Base-by-base conservation (phyloP, 2,329 filamentous ascomycete species). In the Fusarium tuaranense region DNA sequence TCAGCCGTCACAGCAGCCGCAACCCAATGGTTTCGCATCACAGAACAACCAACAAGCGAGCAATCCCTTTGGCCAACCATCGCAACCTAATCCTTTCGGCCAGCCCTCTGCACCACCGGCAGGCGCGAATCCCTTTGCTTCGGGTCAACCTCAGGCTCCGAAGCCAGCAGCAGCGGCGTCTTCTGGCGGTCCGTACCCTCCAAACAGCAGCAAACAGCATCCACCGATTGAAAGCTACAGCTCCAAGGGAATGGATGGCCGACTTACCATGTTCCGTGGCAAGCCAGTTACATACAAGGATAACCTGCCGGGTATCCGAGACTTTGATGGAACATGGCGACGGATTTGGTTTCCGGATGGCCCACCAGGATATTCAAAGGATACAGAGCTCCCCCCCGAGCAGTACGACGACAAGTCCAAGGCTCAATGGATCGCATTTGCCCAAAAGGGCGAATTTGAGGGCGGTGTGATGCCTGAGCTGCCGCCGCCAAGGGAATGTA, bases 401-500 rank as follows among this genome's bases (percentile, higher is more conserved):
- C 70, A 80, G 41, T 94, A 94, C 72, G 87, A 90, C 22, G 87
- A 91, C 2, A 88, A 87, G 67, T 88, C 90, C 22, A 89, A 89
- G 78, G 86, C 86, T 41, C 88, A 90, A 55, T 97, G 95, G 84
- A 85, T 86, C 68, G 86, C 88, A 53, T 91, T 95, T 80, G 85
- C 88, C 55, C 86, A 90, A 72, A 89, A 89, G 22, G 94, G 94
- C 1, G 83, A 81, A 36, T 98, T 97, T 81, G 87, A 89, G 48
- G 90, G 91, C 39, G 92, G 92, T 0, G 78, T 91, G 8, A 93
- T 98, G 84, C 95, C 95, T 0, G 88, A 93, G 76, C 84, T 95
- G 55, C 94, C 95, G 22, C 95, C 95, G 0, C 92, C 92, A 82
- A 87, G 91, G 71, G 94, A 96, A 79, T 96, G 92, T 87, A 92